Conservation (phyloP, 495 filamentous ascomycete genomes). For the Penicillium herquei region DNA sequence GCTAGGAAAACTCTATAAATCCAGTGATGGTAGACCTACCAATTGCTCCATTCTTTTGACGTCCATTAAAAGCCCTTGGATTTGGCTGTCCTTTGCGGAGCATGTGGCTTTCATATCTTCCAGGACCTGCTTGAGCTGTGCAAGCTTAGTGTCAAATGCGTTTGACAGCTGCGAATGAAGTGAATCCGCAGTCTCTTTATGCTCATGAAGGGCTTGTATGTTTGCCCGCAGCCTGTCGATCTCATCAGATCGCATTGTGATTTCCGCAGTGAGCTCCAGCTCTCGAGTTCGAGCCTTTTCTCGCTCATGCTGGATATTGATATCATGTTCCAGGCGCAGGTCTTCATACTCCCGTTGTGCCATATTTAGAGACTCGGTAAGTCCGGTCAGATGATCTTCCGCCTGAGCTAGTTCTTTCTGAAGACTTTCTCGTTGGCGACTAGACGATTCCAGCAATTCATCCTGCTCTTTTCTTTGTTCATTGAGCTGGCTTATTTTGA, state of each 20-base stretch:
- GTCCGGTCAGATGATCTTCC: too few relatives aligned
- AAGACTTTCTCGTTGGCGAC: conserved; percentile 12
- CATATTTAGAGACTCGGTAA: conserved; percentile 1
- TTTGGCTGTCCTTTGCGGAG: conserved; percentile 27
- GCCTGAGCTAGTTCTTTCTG: conserved; percentile 15
- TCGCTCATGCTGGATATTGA: conserved; percentile 20
- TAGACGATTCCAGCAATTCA: conserved; percentile 20
- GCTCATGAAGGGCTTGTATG: too few relatives aligned
- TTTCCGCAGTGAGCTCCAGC: conserved; percentile 38
- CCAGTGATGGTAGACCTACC: too few relatives aligned
- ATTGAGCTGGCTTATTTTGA: conserved; percentile 26
- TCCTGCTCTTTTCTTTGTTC: conserved; percentile 28
- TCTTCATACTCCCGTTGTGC: conserved; percentile 11
- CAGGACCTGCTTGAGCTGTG: conserved; percentile 10
- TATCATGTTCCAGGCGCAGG: conserved; percentile 20
- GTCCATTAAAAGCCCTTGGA: conserved; percentile 20
- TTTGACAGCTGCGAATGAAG: conserved; percentile 8
- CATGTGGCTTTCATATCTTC: conserved; percentile 16
- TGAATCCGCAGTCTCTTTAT: not conserved
- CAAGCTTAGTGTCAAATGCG: conserved; percentile 21
- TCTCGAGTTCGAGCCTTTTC: conserved; percentile 39
- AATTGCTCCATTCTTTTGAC: conserved; percentile 15
- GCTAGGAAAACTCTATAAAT: too few relatives aligned
- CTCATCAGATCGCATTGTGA: conserved; percentile 1
- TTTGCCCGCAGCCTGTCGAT: conserved; percentile 38